These are phyloP conservation scores for Eurotiales sp. DNA, from an alignment of 2,329 filamentous ascomycete species.

Conservation along the genomic window DNA sequence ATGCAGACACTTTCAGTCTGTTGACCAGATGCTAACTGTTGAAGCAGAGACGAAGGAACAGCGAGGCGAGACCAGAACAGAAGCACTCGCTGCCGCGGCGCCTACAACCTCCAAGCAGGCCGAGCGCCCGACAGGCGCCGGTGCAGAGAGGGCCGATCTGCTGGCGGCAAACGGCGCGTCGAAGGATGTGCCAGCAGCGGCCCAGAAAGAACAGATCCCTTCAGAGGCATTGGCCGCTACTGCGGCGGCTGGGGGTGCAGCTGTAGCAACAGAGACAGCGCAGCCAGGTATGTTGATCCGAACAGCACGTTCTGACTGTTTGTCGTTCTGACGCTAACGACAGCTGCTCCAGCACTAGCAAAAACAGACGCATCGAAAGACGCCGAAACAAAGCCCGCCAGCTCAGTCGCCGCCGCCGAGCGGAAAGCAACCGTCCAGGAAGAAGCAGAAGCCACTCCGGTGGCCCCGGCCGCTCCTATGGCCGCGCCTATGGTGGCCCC, in stretches of 20 bases:
- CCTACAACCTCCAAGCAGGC: not conserved
- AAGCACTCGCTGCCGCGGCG: conserved; percentile 8
- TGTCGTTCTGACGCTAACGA: too few relatives aligned
- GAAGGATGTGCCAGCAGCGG: not conserved
- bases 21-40: not conserved
- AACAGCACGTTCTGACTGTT: too few relatives aligned
- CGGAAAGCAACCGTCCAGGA: not conserved
- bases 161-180: not conserved
- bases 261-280: not conserved
- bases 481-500: conserved; percentile 13
- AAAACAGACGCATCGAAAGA: not conserved
- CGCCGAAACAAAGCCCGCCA: not conserved
- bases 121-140: not conserved
- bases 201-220: conserved; percentile 1
- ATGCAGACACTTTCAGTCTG: not conserved
- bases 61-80: conserved; percentile 4
- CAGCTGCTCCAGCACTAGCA: not conserved
- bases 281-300: conserved; percentile 7
- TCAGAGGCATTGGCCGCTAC: not conserved
- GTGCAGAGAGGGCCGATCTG: not conserved
- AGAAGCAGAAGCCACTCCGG: conserved; percentile 10
- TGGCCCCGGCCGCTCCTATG: conserved; percentile 15
- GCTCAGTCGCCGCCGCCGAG: not conserved
- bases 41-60: not conserved
- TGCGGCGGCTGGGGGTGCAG: not conserved